phyloP scores from a whole-genome alignment of 441 rosid species.

The Macaranga tanarius region DNA sequence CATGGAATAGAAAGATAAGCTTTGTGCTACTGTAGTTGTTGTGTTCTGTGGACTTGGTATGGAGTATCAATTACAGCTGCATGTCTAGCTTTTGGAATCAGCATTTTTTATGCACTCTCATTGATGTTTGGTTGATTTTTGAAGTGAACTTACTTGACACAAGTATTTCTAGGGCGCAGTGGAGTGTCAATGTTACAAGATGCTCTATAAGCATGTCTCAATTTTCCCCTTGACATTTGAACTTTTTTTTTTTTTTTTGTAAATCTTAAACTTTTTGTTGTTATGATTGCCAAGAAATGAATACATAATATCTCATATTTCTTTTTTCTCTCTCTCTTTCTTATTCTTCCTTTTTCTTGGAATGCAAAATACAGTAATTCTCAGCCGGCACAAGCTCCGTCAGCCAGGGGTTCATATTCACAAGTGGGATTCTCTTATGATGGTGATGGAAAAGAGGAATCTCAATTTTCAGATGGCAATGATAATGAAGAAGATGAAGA shows the following conservation, averaged over 20 bases:
- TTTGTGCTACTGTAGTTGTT: too few relatives aligned
- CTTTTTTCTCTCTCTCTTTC: not conserved
- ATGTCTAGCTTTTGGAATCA: not conserved
- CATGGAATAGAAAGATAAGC: too few relatives aligned
- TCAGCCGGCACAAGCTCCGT: constrained; percentile 58
- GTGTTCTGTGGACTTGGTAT: too few relatives aligned
- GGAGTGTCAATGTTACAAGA: not conserved
- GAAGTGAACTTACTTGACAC: not conserved
- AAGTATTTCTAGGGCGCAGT: not conserved
- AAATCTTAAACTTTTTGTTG: not conserved
- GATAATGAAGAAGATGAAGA: constrained; percentile 76
- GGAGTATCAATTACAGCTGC: not conserved
- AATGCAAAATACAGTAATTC: constrained; percentile 36
- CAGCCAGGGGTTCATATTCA: constrained; percentile 80
- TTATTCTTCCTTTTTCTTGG: not conserved
- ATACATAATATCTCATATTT: not conserved
- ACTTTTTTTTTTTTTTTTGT: not conserved
- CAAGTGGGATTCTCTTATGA: constrained; percentile 92
- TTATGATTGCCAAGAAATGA: not conserved
- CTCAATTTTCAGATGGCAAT: constrained; percentile 48
- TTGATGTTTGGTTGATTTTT: not conserved
- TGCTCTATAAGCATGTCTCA: not conserved
- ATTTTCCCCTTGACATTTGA: not conserved
- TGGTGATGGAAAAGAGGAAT: constrained; percentile 63
- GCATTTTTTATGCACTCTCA: not conserved